Conservation (phyloP, 768 basidiomycete genomes). For the Podaxis carcinomalis region DNA sequence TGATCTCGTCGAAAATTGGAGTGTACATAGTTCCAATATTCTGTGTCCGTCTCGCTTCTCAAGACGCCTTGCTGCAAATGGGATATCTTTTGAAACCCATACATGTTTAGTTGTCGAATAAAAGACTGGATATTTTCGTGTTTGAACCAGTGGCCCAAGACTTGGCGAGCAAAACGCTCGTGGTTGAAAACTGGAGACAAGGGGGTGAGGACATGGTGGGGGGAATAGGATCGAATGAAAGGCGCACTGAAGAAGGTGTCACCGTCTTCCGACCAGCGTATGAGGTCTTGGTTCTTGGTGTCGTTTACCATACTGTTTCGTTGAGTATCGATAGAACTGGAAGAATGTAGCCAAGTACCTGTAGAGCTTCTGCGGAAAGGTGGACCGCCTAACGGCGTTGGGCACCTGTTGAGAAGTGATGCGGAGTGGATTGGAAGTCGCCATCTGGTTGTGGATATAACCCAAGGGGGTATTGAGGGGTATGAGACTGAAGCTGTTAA, state of each 20-base stretch:
- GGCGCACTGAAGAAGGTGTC: constrained; percentile 85
- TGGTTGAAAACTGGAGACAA: constrained; percentile 75
- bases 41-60: constrained; percentile 73
- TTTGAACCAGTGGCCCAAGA: constrained; percentile 95
- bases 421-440: not conserved
- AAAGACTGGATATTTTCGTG: constrained; percentile 94
- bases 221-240: not conserved
- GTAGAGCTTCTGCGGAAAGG: not conserved
- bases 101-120: constrained; percentile 93
- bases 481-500: not conserved
- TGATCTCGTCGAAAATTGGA: constrained; percentile 86
- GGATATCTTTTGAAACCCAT: constrained; percentile 92
- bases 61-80: constrained; percentile 94
- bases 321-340: not conserved
- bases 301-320: constrained; percentile 84
- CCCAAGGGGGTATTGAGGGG: not conserved
- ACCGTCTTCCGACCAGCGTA: constrained; percentile 88
- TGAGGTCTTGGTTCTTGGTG: constrained; percentile 73
- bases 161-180: constrained; percentile 84
- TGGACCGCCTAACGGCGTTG: not conserved
- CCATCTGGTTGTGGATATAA: not conserved
- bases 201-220: not conserved
- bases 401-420: not conserved
- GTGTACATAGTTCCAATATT: constrained; percentile 91
- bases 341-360: not conserved